A percentile compares a stretch with the other conserved stretches of the same genome.
phyloP scores from a whole-genome alignment of 73 alveolate species.

The Durusdinium trenchii region DNA sequence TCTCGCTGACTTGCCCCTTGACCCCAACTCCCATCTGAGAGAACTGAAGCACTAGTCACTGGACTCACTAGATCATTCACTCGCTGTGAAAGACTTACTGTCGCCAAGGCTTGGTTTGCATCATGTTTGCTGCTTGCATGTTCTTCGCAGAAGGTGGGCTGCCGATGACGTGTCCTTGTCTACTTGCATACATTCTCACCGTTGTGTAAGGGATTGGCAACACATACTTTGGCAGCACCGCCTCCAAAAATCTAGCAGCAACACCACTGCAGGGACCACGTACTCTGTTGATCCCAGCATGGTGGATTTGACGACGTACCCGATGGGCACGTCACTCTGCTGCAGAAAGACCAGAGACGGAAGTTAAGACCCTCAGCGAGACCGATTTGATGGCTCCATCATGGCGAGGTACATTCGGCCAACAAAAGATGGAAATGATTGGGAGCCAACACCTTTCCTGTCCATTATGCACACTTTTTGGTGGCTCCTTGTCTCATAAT shows the following conservation, averaged over 20 bases:
- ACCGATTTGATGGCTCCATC: too few relatives aligned
- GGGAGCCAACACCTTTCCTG: slow-evolving; percentile 79
- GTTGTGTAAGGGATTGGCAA: too few relatives aligned
- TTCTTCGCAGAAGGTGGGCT: slow-evolving; percentile 94
- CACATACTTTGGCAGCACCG: too few relatives aligned
- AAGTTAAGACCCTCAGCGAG: too few relatives aligned
- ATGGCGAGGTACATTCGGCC: slow-evolving; percentile 76
- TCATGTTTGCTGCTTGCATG: slow-evolving; percentile 76
- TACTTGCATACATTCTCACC: not conserved
- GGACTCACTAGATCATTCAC: too few relatives aligned
- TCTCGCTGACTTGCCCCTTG: slow-evolving; percentile 77
- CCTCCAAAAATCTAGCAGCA: too few relatives aligned
- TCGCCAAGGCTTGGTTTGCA: slow-evolving; percentile 59
- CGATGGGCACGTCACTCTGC: slow-evolving; percentile 65
- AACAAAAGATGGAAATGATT: slow-evolving; percentile 40
- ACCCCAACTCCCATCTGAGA: too few relatives aligned
- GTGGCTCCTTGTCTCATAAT: slow-evolving; percentile 45
- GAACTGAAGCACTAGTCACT: too few relatives aligned
- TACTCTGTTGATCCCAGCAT: slow-evolving; percentile 46
- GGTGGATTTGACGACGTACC: slow-evolving; percentile 28
- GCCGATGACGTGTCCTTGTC: not conserved
- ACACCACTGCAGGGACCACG: slow-evolving; percentile 35
- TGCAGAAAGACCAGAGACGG: not conserved
- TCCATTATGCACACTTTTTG: slow-evolving; percentile 71
- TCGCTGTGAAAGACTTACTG: too few relatives aligned